Percentiles rank a stretch among this genome's conserved stretches.
phyloP scores from a whole-genome alignment of 345 rosid genomes.

The Psidium friedrichsthalianum region DNA sequence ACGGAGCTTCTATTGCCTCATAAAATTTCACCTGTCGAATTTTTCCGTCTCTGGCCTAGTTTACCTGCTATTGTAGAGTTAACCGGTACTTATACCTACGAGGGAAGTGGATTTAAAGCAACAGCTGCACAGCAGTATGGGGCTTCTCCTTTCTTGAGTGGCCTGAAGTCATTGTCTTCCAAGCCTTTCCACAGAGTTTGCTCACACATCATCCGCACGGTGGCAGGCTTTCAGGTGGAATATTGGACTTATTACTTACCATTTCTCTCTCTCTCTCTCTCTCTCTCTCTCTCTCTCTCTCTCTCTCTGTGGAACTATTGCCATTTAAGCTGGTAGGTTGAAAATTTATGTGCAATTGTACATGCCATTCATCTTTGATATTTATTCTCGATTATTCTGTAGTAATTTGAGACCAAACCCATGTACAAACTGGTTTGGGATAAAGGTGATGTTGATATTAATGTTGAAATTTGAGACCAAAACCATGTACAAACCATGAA shows the following conservation, averaged over 20 bases:
- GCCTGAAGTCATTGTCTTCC: constrained; percentile 78
- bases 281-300: too few relatives aligned
- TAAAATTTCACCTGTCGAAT: constrained; percentile 91
- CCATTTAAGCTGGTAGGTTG: not conserved
- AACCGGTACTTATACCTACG: constrained; percentile 79
- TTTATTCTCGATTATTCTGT: not conserved
- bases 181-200: constrained; percentile 93
- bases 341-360: not conserved
- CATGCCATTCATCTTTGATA: not conserved
- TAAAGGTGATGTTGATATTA: too few relatives aligned
- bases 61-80: constrained; percentile 84
- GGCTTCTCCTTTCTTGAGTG: constrained; percentile 87
- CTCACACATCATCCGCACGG: constrained; percentile 86
- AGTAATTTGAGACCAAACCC: not conserved
- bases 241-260: not conserved
- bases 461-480: too few relatives aligned
- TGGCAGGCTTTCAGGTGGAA: constrained; percentile 94
- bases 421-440: not conserved
- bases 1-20: constrained; percentile 94
- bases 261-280: not conserved
- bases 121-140: constrained; percentile 98
- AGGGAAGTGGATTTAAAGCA: constrained; percentile 98
- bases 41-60: constrained; percentile 98
- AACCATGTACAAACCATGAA: not conserved
- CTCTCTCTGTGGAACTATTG: not conserved